phyloP scores from a whole-genome alignment of 1,139 yeast genomes.

The Blastobotrys arbuscula region DNA sequence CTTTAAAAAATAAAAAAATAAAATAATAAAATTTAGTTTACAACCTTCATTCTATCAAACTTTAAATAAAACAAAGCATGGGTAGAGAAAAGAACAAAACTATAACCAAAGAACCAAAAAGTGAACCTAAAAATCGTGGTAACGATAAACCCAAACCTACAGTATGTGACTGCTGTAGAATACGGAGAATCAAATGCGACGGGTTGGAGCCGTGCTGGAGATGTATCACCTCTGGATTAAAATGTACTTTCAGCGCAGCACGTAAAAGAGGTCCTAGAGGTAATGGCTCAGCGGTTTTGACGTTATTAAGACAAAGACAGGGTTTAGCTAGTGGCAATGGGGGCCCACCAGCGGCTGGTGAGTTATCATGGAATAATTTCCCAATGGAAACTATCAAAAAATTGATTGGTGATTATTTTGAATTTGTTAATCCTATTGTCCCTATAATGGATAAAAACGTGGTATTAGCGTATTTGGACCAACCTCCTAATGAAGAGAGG shows the following conservation, averaged over 20 bases:
- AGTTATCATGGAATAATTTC: constrained; percentile 9
- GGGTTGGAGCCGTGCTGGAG: constrained; percentile 16
- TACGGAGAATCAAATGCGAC: constrained; percentile 16
- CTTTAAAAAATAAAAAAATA: no score
- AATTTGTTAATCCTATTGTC: constrained; percentile 18
- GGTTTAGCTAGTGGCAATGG: constrained; percentile 1
- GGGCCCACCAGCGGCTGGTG: neutral
- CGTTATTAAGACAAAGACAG: constrained; percentile 13
- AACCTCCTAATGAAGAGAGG: constrained; percentile 14
- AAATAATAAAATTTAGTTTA: no score
- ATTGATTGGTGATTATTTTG: constrained; percentile 16
- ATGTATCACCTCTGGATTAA: constrained; percentile 15
- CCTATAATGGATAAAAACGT: constrained; percentile 13
- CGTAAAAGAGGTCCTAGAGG: constrained; percentile 15
- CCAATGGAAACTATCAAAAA: constrained; percentile 7
- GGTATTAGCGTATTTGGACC: constrained; percentile 8
- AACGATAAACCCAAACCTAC: constrained; percentile 6
- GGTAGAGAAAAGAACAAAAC: neutral
- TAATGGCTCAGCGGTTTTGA: constrained; percentile 12
- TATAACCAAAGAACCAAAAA: neutral
- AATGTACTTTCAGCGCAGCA: constrained; percentile 14
- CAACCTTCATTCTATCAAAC: no score
- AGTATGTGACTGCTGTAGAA: constrained; percentile 16
- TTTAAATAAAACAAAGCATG: neutral
- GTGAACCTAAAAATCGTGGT: neutral